Evolutionary conservation across 331 rosid genomes (phyloP).

Genomic region (Ulmus americana): DNA sequence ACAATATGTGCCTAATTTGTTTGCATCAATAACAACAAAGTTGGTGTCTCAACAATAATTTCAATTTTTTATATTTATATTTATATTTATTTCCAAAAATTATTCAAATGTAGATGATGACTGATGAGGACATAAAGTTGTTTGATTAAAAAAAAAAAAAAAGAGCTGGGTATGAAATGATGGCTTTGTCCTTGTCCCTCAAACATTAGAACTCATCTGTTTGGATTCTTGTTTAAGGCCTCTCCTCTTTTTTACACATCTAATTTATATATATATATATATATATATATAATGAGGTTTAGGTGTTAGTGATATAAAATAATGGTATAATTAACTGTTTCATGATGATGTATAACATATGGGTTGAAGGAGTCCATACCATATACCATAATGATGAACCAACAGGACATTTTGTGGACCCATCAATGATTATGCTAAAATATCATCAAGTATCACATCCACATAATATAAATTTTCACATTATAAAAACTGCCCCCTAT

Average conservation of each 20-base stretch:
- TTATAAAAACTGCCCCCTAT: slow-evolving; percentile 20
- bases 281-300: slow-evolving; percentile 17
- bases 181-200: slow-evolving; percentile 40
- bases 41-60: slow-evolving; percentile 41
- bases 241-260: slow-evolving; percentile 7
- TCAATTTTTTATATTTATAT: slow-evolving; percentile 16
- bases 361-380: slow-evolving; percentile 41
- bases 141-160: slow-evolving; percentile 20
- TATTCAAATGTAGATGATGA: slow-evolving; percentile 42
- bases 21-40: slow-evolving; percentile 49
- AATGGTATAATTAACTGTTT: slow-evolving; percentile 31
- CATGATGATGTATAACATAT: slow-evolving; percentile 35
- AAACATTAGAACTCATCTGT: slow-evolving; percentile 30
- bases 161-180: slow-evolving; percentile 41
- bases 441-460: slow-evolving; percentile 21
- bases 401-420: slow-evolving; percentile 22
- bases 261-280: not conserved
- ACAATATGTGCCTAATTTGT: slow-evolving; percentile 24
- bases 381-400: slow-evolving; percentile 21
- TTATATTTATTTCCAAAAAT: slow-evolving; percentile 3
- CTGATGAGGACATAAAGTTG: slow-evolving; percentile 75
- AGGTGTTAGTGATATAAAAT: slow-evolving; percentile 26
- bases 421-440: slow-evolving; percentile 34
- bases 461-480: not conserved
- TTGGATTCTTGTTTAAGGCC: slow-evolving; percentile 25